Base-by-base conservation (phyloP, 1,284 basidiomycete species). In the Papiliotrema flavescens region DNA sequence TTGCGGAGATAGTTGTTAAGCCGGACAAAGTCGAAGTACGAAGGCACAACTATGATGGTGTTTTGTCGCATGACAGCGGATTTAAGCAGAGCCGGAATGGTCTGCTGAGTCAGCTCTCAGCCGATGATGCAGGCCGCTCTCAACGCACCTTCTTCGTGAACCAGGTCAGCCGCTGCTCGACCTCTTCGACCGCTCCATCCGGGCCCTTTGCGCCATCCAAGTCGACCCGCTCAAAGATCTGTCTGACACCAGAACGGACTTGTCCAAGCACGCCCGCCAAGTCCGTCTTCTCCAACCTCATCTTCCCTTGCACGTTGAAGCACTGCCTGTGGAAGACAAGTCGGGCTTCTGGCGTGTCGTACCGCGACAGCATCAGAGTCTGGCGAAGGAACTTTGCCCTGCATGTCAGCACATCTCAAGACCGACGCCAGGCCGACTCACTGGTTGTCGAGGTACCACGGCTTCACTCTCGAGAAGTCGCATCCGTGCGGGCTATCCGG, bases 381-480 rank as follows among this genome's bases (percentile, higher is more conserved):
- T 98, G 95, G 5, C 95, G 87, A 3, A 98, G 80, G 70, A 88
- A 88, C 47, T 81, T 76, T 2, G 91, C 85, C 67, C 89, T 91
- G 57, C 28, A 53, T 42, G 14, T 57, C 23, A 47, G 37, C 34
- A 20, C 26, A 32, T 19, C 19, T 2, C 14, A n/a, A 15, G 51
- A 39, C 4, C 19, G 44, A 20, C 37, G 47, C 26, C 36, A 37
- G 20, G 48, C 24, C 9, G 6, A 82, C 89, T 71, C 77, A 94
- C 86, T 90, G 83, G 68, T 87, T 87, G 67, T 98, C 95, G 11
- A 98, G 83, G 75, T 95, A 98, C 92, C 93, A 98, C 2, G 91
- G 89, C 78, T 96, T 97, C 66, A 98, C 89, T 19, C 96, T 84
- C 6, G 92, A 94, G 76, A 98, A 98, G 77, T 98, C 96, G 23